phyloP scores from a whole-genome alignment of 129 eudicot species.

The Saposhnikovia divaricata region DNA sequence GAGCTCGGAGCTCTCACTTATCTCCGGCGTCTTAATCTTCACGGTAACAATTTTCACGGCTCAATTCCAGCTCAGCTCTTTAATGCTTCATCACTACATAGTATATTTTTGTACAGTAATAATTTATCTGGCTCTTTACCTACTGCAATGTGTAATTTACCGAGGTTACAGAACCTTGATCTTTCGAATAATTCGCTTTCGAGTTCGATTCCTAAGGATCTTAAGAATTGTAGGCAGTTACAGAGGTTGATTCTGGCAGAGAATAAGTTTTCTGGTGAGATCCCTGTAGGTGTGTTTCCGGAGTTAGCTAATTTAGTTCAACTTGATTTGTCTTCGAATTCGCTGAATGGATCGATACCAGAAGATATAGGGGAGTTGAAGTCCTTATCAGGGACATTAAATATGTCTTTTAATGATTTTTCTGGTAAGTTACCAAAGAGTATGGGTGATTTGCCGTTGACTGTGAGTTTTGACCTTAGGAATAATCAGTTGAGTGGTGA shows the following conservation, averaged over 20 bases:
- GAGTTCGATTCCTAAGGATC: slow-evolving; percentile 40
- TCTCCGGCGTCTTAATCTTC: slow-evolving; percentile 86
- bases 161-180: slow-evolving; percentile 72
- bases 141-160: slow-evolving; percentile 51
- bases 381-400: slow-evolving; percentile 71
- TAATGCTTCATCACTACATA: slow-evolving; percentile 92
- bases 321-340: slow-evolving; percentile 67
- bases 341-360: slow-evolving; percentile 57
- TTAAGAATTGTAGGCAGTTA: slow-evolving; percentile 60
- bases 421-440: slow-evolving; percentile 61
- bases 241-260: slow-evolving; percentile 59
- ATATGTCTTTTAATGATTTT: slow-evolving; percentile 63
- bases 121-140: slow-evolving; percentile 74
- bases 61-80: slow-evolving; percentile 78
- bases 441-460: slow-evolving; percentile 74
- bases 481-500: slow-evolving; percentile 62
- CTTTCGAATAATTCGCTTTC: slow-evolving; percentile 61
- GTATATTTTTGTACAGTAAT: slow-evolving; percentile 66
- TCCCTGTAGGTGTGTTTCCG: slow-evolving; percentile 69
- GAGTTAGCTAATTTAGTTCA: slow-evolving; percentile 62
- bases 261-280: slow-evolving; percentile 54
- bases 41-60: slow-evolving; percentile 59
- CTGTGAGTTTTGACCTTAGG: slow-evolving; percentile 86
- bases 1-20: slow-evolving; percentile 60
- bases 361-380: slow-evolving; percentile 77